These are phyloP conservation scores for Knoxdaviesia proteae DNA, from an alignment of 2,329 filamentous ascomycete species.

Conservation along the genomic window DNA sequence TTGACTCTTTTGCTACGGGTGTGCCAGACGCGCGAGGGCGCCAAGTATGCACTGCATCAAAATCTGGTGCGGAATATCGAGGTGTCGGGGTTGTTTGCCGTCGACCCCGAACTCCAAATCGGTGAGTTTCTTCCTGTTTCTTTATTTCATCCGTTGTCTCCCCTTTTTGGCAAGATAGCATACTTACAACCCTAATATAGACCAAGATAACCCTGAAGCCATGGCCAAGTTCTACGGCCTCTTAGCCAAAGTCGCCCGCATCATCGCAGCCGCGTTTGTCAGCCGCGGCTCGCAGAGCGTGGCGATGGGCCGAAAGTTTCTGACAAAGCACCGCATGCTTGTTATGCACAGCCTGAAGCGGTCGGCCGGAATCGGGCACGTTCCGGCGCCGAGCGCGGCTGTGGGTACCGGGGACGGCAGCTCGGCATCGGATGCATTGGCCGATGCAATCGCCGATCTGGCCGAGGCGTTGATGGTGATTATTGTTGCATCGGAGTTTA, in stretches of 20 bases:
- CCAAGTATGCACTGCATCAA: slow-evolving; percentile 69
- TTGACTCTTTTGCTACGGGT: slow-evolving; percentile 68
- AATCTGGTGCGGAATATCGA: slow-evolving; percentile 69
- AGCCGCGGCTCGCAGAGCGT: slow-evolving; percentile 68
- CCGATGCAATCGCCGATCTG: slow-evolving; percentile 49
- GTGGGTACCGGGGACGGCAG: slow-evolving; percentile 8
- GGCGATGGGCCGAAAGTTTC: slow-evolving; percentile 57
- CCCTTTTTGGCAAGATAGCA: not conserved
- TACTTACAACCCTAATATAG: slow-evolving; percentile 11
- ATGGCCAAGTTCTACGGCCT: slow-evolving; percentile 69
- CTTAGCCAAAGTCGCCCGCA: slow-evolving; percentile 57
- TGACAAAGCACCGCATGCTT: slow-evolving; percentile 62
- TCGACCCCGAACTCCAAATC: slow-evolving; percentile 82
- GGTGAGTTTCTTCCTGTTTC: slow-evolving; percentile 2
- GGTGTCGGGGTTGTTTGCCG: slow-evolving; percentile 65
- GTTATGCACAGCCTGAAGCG: slow-evolving; percentile 83
- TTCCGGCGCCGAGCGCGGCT: not conserved
- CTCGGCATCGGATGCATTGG: slow-evolving; percentile 19
- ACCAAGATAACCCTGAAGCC: slow-evolving; percentile 46
- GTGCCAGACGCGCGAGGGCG: slow-evolving; percentile 65
- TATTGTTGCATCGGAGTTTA: slow-evolving; percentile 62
- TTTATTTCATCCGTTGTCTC: slow-evolving; percentile 3
- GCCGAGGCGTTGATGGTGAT: slow-evolving; percentile 72
- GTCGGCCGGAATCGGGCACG: slow-evolving; percentile 51
- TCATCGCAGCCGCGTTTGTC: slow-evolving; percentile 65